These are phyloP conservation scores for Eremochloa ophiuroides DNA, from an alignment of 176 grass and related monocot species.

Conservation along the genomic window DNA sequence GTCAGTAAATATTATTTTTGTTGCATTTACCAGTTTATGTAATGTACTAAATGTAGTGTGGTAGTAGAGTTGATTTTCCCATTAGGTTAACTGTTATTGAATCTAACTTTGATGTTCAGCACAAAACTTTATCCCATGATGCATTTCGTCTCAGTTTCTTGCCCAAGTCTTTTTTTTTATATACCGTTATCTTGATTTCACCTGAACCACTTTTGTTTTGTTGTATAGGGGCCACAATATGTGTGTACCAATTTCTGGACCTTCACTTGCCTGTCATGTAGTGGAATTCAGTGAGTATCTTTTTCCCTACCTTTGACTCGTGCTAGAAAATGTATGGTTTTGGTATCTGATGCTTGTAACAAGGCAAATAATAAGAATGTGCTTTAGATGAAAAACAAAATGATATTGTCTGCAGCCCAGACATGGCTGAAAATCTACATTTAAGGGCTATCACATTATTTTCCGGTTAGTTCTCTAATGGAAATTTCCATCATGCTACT, in stretches of 20 bases:
- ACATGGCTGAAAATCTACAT: neutral
- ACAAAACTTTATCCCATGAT: neutral
- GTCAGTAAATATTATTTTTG: neutral
- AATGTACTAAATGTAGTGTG: neutral
- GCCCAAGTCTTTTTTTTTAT: neutral
- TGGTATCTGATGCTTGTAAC: conserved; percentile 14
- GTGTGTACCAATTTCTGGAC: conserved; percentile 98
- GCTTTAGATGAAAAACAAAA: neutral
- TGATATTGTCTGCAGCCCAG: neutral
- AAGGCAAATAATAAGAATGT: neutral
- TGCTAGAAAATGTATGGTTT: neutral
- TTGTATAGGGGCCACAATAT: conserved; percentile 81
- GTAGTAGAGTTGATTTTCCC: neutral
- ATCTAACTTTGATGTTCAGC: neutral
- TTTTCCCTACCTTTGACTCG: neutral
- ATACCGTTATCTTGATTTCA: conserved; percentile 5
- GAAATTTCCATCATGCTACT: conserved; percentile 1
- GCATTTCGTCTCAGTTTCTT: neutral
- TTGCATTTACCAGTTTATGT: neutral
- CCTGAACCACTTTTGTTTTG: neutral
- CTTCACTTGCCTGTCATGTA: conserved; percentile 81
- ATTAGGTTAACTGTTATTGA: neutral
- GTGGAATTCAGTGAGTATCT: conserved; percentile 91
- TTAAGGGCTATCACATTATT: neutral
- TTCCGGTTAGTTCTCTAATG: neutral